Percentiles rank a stretch among this genome's conserved stretches.
Evolutionary conservation across 139 green algal genomes (phyloP).

Genomic region (Coelastrella sp.): DNA sequence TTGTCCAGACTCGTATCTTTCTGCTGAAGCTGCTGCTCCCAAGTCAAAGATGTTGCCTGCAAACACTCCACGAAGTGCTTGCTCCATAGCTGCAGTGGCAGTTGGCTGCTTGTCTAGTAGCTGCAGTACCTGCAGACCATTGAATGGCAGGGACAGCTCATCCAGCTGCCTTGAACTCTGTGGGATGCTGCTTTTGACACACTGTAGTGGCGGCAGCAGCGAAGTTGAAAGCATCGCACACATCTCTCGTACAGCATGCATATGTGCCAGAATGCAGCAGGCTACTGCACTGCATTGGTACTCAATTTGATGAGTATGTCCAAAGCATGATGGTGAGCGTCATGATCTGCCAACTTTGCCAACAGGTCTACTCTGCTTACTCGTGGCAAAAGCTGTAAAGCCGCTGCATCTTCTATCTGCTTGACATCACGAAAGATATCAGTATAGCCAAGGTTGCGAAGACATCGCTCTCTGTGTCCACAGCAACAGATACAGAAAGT

Average conservation of each 20-base stretch:
- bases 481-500: slow-evolving; percentile 4
- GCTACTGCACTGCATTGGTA: no score
- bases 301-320: no score
- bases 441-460: slow-evolving; percentile 68
- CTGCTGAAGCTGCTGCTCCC: slow-evolving; percentile 64
- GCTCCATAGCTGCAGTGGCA: slow-evolving; percentile 50
- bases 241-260: no score
- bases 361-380: slow-evolving; percentile 61
- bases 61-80: slow-evolving; percentile 75
- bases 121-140: slow-evolving; percentile 55
- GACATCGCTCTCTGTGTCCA: slow-evolving; percentile 67
- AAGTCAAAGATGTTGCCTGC: slow-evolving; percentile 92
- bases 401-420: slow-evolving; percentile 75
- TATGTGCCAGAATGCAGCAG: no score
- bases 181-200: no score
- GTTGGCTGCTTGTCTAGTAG: slow-evolving; percentile 50
- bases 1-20: slow-evolving; percentile 53
- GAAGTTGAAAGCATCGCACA: no score
- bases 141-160: no score
- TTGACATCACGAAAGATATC: slow-evolving; percentile 86
- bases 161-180: no score
- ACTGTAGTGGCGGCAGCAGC: no score
- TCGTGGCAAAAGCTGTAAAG: slow-evolving; percentile 73
- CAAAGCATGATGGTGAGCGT: no score
- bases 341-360: no score